These are phyloP conservation scores for Pachysolen tannophilus DNA, from an alignment of 805 yeast genomes.

Conservation along the genomic window DNA sequence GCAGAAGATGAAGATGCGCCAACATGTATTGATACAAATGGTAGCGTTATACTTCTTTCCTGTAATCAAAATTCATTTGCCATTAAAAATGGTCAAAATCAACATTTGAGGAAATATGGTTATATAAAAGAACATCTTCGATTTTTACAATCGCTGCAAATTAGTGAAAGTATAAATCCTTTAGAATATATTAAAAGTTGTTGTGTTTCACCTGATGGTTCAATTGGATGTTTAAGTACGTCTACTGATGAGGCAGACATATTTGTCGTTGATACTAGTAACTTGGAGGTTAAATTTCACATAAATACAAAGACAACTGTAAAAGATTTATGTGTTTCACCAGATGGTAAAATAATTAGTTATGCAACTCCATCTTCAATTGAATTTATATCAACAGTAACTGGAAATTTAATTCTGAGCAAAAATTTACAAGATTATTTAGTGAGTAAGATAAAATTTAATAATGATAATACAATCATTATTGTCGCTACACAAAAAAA, in stretches of 20 bases:
- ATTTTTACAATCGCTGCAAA: constrained; percentile 52
- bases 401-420: constrained; percentile 26
- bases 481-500: constrained; percentile 36
- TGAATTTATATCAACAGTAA: constrained; percentile 40
- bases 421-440: constrained; percentile 19
- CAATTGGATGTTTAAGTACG: constrained; percentile 61
- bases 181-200: constrained; percentile 62
- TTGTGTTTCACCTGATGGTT: constrained; percentile 47
- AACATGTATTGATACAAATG: constrained; percentile 49
- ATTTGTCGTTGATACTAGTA: constrained; percentile 49
- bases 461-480: constrained; percentile 24
- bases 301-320: constrained; percentile 45
- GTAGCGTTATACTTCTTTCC: constrained; percentile 56
- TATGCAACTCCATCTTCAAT: constrained; percentile 42
- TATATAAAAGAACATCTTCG: constrained; percentile 55
- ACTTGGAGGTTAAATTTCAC: constrained; percentile 45
- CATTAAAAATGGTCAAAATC: constrained; percentile 54
- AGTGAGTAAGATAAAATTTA: constrained; percentile 36
- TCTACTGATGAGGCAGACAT: constrained; percentile 58
- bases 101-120: constrained; percentile 61
- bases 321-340: constrained; percentile 61
- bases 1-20: constrained; percentile 79
- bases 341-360: constrained; percentile 56
- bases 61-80: constrained; percentile 61
- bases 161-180: constrained; percentile 36